phyloP scores from a whole-genome alignment of 495 filamentous ascomycete genomes.

The Acidiella bohemica region DNA sequence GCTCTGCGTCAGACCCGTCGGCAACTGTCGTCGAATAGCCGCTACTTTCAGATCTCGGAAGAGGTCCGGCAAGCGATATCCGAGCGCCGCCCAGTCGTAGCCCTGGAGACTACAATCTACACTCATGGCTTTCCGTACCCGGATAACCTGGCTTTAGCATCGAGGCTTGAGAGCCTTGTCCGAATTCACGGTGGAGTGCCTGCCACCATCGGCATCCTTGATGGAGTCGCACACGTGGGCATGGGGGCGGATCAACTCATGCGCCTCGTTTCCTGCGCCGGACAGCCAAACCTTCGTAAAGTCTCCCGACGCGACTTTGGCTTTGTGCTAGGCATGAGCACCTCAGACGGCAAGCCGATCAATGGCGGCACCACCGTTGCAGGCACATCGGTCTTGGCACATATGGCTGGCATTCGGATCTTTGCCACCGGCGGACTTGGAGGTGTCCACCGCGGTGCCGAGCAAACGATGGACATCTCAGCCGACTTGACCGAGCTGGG shows the following conservation, averaged over 20 bases:
- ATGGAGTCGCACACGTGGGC: conserved; percentile 71
- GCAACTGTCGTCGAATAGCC: conserved; percentile 29
- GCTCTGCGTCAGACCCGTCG: too few species aligned
- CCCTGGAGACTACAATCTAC: conserved; percentile 84
- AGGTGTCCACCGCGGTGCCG: conserved; percentile 84
- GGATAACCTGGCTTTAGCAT: conserved; percentile 59
- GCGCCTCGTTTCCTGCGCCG: conserved; percentile 52
- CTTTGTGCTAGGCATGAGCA: conserved; percentile 61
- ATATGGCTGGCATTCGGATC: conserved; percentile 76
- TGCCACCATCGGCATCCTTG: conserved; percentile 78
- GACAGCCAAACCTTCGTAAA: conserved; percentile 53
- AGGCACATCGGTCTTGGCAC: conserved; percentile 80
- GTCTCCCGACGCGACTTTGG: conserved; percentile 75
- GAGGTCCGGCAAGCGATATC: conserved; percentile 68
- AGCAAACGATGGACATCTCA: conserved; percentile 80
- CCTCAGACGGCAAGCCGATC: conserved; percentile 44
- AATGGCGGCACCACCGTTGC: conserved; percentile 89
- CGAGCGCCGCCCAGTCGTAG: conserved; percentile 62
- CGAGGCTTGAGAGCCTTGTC: conserved; percentile 59
- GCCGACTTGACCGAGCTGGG: conserved; percentile 92
- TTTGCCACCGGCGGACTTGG: conserved; percentile 81
- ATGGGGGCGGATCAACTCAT: conserved; percentile 54
- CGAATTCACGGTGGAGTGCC: conserved; percentile 72
- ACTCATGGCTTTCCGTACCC: conserved; percentile 79
- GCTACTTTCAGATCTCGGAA: conserved; percentile 59